Conservation (phyloP, 495 filamentous ascomycete genomes). For the Parathielavia appendiculata region DNA sequence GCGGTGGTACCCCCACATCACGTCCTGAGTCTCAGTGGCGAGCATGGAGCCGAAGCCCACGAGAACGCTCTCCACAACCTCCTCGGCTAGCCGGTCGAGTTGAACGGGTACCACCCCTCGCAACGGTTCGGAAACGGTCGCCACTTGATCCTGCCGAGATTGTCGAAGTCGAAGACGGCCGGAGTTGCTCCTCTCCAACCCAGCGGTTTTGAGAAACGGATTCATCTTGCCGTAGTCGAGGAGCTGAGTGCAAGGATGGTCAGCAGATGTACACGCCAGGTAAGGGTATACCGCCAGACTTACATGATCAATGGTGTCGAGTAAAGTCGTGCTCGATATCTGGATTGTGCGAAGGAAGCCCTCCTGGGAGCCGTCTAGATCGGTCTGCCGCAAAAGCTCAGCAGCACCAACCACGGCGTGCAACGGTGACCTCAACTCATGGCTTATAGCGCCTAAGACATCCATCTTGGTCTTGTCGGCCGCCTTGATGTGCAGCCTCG, state of each 20-base stretch:
- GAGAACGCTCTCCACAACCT: constrained; percentile 56
- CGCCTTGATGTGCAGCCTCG: constrained; percentile 38
- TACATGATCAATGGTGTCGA: constrained; percentile 77
- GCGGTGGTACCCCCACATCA: constrained; percentile 15
- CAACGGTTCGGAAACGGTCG: too few relatives aligned
- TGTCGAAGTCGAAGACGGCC: constrained; percentile 23
- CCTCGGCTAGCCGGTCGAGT: constrained; percentile 50
- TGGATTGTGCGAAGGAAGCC: constrained; percentile 66
- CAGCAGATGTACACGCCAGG: constrained; percentile 13
- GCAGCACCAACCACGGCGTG: constrained; percentile 67
- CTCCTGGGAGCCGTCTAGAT: constrained; percentile 49
- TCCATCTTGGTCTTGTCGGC: constrained; percentile 55
- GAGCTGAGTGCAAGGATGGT: constrained; percentile 15
- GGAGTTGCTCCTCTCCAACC: constrained; percentile 10
- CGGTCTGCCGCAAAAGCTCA: constrained; percentile 59
- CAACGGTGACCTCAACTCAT: constrained; percentile 71
- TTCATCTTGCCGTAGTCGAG: constrained; percentile 68
- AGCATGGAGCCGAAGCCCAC: constrained; percentile 41
- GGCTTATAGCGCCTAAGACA: constrained; percentile 65
- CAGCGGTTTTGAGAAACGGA: constrained; percentile 12
- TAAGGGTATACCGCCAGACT: background rate
- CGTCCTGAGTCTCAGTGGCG: constrained; percentile 18
- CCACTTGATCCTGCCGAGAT: too few relatives aligned
- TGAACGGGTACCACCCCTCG: constrained; percentile 20
- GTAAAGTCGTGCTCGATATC: constrained; percentile 63